These are phyloP conservation scores for Antrodiella citrinella DNA, from an alignment of 768 basidiomycete genomes.

Conservation along the genomic window DNA sequence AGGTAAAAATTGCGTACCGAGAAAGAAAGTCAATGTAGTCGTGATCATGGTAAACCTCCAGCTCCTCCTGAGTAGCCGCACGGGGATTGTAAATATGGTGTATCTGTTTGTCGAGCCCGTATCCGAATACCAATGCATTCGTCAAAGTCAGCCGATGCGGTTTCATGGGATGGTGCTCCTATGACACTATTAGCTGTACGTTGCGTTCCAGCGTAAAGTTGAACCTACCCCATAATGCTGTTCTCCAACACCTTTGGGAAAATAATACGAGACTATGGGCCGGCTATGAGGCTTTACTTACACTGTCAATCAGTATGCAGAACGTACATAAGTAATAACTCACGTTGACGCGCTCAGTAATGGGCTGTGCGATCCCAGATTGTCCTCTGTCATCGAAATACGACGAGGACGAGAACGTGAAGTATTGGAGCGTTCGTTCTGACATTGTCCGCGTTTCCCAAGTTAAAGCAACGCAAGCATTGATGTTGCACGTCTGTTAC, in stretches of 20 bases:
- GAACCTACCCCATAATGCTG: conserved; percentile 89
- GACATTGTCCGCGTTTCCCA: too few species aligned
- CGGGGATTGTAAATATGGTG: conserved; percentile 87
- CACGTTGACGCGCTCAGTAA: conserved; percentile 74
- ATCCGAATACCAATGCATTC: conserved; percentile 92
- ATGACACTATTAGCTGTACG: conserved; percentile 1
- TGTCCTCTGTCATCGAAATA: conserved; percentile 73
- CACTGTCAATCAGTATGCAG: conserved; percentile 1
- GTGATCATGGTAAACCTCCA: conserved; percentile 86
- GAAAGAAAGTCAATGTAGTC: conserved; percentile 97
- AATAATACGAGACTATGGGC: conserved; percentile 94
- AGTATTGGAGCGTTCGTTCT: conserved; percentile 14
- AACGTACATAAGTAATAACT: conserved; percentile 21
- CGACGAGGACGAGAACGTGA: conserved; percentile 62
- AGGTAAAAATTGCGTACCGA: too few species aligned
- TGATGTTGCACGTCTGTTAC: too few species aligned
- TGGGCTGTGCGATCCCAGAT: conserved; percentile 67
- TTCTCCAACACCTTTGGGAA: conserved; percentile 86
- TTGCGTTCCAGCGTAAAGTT: neutral
- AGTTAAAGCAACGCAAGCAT: too few species aligned
- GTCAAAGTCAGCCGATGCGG: conserved; percentile 94
- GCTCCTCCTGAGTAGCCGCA: conserved; percentile 80
- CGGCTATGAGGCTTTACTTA: conserved; percentile 60
- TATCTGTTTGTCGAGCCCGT: conserved; percentile 92
- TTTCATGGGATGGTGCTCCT: conserved; percentile 99